Percentiles rank a stretch among this genome's conserved stretches.
phyloP scores from a whole-genome alignment of 2,329 filamentous ascomycete species.

The Corinectria fuckeliana region DNA sequence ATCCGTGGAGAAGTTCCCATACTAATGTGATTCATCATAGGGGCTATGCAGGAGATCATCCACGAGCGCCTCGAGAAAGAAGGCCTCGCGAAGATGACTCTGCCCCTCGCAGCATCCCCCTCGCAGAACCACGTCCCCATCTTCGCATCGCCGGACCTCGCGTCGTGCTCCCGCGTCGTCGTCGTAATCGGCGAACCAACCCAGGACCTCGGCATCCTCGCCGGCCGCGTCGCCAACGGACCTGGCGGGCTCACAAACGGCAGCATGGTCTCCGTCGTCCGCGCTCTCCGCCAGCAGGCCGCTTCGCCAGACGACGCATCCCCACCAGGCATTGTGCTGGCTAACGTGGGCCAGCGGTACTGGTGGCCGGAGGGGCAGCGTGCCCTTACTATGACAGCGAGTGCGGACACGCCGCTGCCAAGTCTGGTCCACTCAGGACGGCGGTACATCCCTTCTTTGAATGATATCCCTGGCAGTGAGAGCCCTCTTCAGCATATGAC shows the following conservation, averaged over 20 bases:
- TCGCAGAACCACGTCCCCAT: slow-evolving; percentile 71
- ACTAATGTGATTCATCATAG: slow-evolving; percentile 52
- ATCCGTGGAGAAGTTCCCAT: fast-evolving
- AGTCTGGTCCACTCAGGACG: slow-evolving; percentile 66
- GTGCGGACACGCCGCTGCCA: slow-evolving; percentile 64
- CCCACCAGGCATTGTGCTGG: slow-evolving; percentile 70
- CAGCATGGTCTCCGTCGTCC: slow-evolving; percentile 70
- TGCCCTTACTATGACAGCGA: slow-evolving; percentile 64
- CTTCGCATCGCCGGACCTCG: slow-evolving; percentile 61
- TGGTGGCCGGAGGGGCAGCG: slow-evolving; percentile 73
- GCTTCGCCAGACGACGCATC: slow-evolving; percentile 43
- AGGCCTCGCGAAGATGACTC: slow-evolving; percentile 63
- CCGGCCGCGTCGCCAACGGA: slow-evolving; percentile 70
- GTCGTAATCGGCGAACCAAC: slow-evolving; percentile 75
- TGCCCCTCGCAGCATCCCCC: slow-evolving; percentile 62
- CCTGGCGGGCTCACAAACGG: slow-evolving; percentile 72
- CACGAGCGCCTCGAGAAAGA: slow-evolving; percentile 65
- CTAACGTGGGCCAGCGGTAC: slow-evolving; percentile 78
- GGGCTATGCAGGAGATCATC: slow-evolving; percentile 67
- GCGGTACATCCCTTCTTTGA: slow-evolving; percentile 59
- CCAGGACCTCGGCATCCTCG: slow-evolving; percentile 78
- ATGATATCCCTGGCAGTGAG: slow-evolving; percentile 68
- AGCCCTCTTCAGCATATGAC: slow-evolving; percentile 66
- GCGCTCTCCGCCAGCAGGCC: slow-evolving; percentile 48
- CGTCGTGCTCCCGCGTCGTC: slow-evolving; percentile 66